A percentile compares a stretch with the other conserved stretches of the same genome.
Evolutionary conservation across 129 eudicot species (phyloP).

Genomic region (sunflower (Helianthus annuus)): HanXRQr2.0-SUNRISE NC_035441.2:154860087-154860586

Average conservation of each 20-base stretch:
- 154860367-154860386: slow-evolving; percentile 73
- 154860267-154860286: slow-evolving; percentile 87
- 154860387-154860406: slow-evolving; percentile 48
- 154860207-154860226: slow-evolving; percentile 82
- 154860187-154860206: slow-evolving; percentile 89
- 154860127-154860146: slow-evolving; percentile 99
- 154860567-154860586: slow-evolving; percentile 90
- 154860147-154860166: slow-evolving; percentile 83
- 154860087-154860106: slow-evolving; percentile 97
- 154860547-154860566: slow-evolving; percentile 97
- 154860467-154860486: slow-evolving; percentile 72
- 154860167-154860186: slow-evolving; percentile 51
- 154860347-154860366: slow-evolving; percentile 77
- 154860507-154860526: slow-evolving; percentile 91
- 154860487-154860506: slow-evolving; percentile 97
- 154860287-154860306: slow-evolving; percentile 98
- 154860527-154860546: slow-evolving; percentile 94
- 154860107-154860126: slow-evolving; percentile 96
- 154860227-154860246: slow-evolving; percentile 74
- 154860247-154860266: slow-evolving; percentile 57
- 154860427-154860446: slow-evolving; percentile 48
- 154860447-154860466: slow-evolving; percentile 50
- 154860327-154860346: slow-evolving; percentile 85
- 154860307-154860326: slow-evolving; percentile 98
- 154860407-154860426: slow-evolving; percentile 53